These are phyloP conservation scores for Albatrellus sp. DNA, from an alignment of 1,284 basidiomycete genomes.

Conservation along the genomic window DNA sequence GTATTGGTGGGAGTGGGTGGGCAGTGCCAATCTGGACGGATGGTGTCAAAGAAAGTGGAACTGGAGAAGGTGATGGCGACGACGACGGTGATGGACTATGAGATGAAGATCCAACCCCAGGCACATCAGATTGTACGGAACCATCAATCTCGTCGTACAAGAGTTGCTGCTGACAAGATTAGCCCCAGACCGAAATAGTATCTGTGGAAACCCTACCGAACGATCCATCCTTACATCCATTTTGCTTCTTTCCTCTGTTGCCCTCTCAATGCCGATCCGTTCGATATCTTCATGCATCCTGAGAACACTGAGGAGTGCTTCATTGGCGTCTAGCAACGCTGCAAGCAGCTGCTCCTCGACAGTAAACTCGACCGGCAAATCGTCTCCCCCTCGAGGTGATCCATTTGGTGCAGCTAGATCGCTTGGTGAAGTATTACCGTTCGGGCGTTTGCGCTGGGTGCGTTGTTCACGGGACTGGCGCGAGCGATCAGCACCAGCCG, in stretches of 20 bases:
- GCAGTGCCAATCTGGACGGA: conserved; percentile 12
- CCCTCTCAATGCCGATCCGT: conserved; percentile 49
- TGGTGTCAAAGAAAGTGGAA: conserved; percentile 22
- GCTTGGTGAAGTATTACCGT: conserved; percentile 10
- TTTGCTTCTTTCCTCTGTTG: conserved; percentile 47
- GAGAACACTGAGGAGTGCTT: conserved; percentile 35
- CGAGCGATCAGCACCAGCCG: conserved; percentile 56
- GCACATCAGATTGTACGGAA: conserved; percentile 16
- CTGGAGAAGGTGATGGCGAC: conserved; percentile 24
- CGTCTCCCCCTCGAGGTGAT: conserved; percentile 10
- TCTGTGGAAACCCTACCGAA: conserved; percentile 26
- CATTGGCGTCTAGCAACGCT: conserved; percentile 53
- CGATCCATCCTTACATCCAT: conserved; percentile 44
- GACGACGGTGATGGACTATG: conserved; percentile 22
- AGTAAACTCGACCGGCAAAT: conserved; percentile 31
- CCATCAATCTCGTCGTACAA: conserved; percentile 21
- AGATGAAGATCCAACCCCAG: conserved; percentile 21
- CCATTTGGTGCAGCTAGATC: conserved; percentile 9
- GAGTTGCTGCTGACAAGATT: conserved; percentile 15
- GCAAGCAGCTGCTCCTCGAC: conserved; percentile 51
- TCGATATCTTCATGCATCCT: conserved; percentile 53
- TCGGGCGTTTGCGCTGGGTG: conserved; percentile 6
- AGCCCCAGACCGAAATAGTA: neutral
- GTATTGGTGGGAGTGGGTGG: conserved; percentile 27
- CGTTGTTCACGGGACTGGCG: conserved; percentile 16